These are phyloP conservation scores for Boletus semigastroideus DNA, from an alignment of 1,284 basidiomycete species.

Conservation along the genomic window DNA sequence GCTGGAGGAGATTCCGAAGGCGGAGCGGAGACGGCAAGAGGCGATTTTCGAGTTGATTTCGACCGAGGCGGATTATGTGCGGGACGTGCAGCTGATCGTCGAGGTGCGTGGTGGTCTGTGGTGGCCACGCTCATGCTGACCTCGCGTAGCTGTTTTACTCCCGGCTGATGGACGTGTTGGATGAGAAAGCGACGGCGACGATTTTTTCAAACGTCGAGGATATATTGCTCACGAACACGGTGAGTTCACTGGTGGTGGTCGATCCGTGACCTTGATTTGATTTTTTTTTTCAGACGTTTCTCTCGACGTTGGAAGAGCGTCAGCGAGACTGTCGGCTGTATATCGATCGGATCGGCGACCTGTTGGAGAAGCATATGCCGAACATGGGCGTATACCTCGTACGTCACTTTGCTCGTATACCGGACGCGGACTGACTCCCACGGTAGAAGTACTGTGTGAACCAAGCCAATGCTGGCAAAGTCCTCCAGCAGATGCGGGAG, in stretches of 20 bases:
- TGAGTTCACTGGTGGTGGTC: constrained; percentile 26
- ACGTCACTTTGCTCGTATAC: constrained; percentile 18
- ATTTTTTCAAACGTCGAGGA: constrained; percentile 96
- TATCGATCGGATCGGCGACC: constrained; percentile 84
- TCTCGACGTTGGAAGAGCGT: constrained; percentile 85
- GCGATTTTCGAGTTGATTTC: constrained; percentile 90
- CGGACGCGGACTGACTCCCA: neutral
- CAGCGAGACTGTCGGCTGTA: constrained; percentile 91
- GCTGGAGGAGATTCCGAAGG: constrained; percentile 70
- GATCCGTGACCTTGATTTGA: neutral
- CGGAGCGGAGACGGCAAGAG: constrained; percentile 87
- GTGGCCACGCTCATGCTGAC: neutral
- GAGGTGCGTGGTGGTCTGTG: constrained; percentile 51
- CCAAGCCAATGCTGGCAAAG: constrained; percentile 77
- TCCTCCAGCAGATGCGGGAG: constrained; percentile 74
- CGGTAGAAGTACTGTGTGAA: constrained; percentile 90
- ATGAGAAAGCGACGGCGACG: constrained; percentile 74
- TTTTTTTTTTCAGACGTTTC: constrained; percentile 57
- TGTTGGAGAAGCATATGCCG: constrained; percentile 72
- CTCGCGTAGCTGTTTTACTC: constrained; percentile 75
- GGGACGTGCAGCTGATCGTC: constrained; percentile 87
- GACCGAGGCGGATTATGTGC: constrained; percentile 86
- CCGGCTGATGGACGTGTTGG: constrained; percentile 71
- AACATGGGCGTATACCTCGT: constrained; percentile 82
- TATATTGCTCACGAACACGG: constrained; percentile 83